Base-by-base conservation (phyloP, 2,329 filamentous ascomycete species). In the Didymella keratinophila region DNA sequence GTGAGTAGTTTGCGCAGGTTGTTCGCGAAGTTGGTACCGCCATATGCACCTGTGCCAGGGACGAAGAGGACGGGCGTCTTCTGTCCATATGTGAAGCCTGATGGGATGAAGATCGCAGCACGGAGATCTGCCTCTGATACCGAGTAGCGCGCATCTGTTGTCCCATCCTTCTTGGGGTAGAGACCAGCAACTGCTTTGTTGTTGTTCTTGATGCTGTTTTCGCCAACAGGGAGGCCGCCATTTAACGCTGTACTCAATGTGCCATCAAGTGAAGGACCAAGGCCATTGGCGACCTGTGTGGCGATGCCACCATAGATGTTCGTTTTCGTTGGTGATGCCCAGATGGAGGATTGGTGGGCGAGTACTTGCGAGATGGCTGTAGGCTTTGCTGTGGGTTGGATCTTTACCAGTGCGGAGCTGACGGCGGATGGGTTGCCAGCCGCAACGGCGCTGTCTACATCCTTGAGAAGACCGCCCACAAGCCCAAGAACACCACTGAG, bases 61-160 rank as follows among this genome's bases (percentile, higher is more conserved):
- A 86, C 77, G 11, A 87, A 76, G 12, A 86, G 76, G 18, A 86
- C 77, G 0, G 83, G 83, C 14, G 74, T 65, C 12, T 82, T 82
- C 60, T 77, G 79, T 12, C 78, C 78, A 18, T 63, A 64, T 1
- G 67, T 62, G 73, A 86, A 86, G 14, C 67, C 71, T 0, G 75
- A 42, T 1, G 84, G 83, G 43, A 86, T 84, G 66, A 80, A 79
- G 51, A 87, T 84, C 2, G 80, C 84, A n/a, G 77, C 69, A 25
- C 83, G 80, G 16, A 87, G 77, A 10, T 72, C 65, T 0, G 65
- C 56, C 65, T 86, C 83, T 0, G 76, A 65, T 3, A 85, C 56
- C 0, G 77, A 78, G 69, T 85, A 86, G 0, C 79, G 76, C 0
- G 83, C 80, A 66, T 86, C 84, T 2, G 57, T 67, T 10, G 71